phyloP scores from a whole-genome alignment of 306 rosid species.

The Casuarina cunninghamiana region DNA sequence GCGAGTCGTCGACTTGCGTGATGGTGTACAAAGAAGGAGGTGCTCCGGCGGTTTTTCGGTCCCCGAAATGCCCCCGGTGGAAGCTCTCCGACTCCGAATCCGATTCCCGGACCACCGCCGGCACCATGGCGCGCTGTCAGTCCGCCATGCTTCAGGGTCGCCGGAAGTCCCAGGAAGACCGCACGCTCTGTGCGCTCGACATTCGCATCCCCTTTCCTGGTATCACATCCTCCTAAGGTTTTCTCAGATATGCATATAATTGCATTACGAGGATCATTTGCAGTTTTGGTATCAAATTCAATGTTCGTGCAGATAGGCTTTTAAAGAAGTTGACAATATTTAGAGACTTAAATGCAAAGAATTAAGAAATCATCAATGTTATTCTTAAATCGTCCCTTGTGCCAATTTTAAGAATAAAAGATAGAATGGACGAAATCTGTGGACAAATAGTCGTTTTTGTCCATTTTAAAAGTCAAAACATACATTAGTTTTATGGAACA shows the following conservation, averaged over 20 bases:
- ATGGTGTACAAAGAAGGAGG: constrained; percentile 78
- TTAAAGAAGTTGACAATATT: not conserved
- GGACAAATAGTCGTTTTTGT: too few relatives aligned
- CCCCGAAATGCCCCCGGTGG: constrained; percentile 96
- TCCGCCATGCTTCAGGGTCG: constrained; percentile 72
- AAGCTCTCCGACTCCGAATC: constrained; percentile 54
- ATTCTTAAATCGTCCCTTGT: too few relatives aligned
- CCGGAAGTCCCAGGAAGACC: constrained; percentile 74
- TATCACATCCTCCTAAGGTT: constrained; percentile 18
- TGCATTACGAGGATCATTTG: not conserved
- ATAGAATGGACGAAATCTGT: too few relatives aligned
- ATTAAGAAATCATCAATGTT: too few relatives aligned
- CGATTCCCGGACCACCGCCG: constrained; percentile 40
- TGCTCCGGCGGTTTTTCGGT: constrained; percentile 87
- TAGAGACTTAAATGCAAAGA: too few relatives aligned
- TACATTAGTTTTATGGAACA: too few relatives aligned
- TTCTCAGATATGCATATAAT: not conserved
- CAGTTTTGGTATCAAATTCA: too few relatives aligned
- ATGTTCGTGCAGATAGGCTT: too few relatives aligned
- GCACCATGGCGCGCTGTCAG: constrained; percentile 57
- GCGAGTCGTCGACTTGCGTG: constrained; percentile 83
- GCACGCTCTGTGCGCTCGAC: constrained; percentile 80
- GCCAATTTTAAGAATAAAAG: too few relatives aligned
- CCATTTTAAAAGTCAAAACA: too few relatives aligned
- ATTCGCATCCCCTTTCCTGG: constrained; percentile 80